A percentile compares a stretch with the other conserved stretches of the same genome.
These are phyloP conservation scores for Cyberlindnera euphorbiae DNA, from an alignment of 805 yeast species.

Conservation along the genomic window DNA sequence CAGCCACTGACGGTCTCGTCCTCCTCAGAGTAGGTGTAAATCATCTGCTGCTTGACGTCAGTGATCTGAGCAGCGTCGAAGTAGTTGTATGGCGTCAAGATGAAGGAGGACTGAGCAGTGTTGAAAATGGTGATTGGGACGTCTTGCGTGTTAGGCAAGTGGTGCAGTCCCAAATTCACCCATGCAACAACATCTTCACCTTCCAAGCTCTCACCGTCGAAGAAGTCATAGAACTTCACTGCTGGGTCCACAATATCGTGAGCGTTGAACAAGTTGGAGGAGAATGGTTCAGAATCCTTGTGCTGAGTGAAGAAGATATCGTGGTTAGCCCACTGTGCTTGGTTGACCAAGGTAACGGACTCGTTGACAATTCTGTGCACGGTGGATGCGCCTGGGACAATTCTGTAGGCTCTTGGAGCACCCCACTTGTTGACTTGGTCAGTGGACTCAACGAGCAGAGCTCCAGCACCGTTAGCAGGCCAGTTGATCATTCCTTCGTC, in stretches of 20 bases:
- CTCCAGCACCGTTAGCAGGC: slow-evolving; percentile 22
- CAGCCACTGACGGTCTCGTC: slow-evolving; percentile 8
- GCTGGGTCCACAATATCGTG: slow-evolving; percentile 21
- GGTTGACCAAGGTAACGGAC: slow-evolving; percentile 16
- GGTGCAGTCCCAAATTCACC: slow-evolving; percentile 26
- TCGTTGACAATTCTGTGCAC: slow-evolving; percentile 21
- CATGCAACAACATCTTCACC: slow-evolving; percentile 27
- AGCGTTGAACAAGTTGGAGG: slow-evolving; percentile 20
- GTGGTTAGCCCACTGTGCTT: slow-evolving; percentile 24
- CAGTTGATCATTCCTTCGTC: slow-evolving; percentile 22
- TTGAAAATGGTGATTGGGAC: slow-evolving; percentile 25
- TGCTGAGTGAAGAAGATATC: slow-evolving; percentile 22
- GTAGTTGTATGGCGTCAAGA: slow-evolving; percentile 26
- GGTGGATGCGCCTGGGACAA: slow-evolving; percentile 19
- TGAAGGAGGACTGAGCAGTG: slow-evolving; percentile 22
- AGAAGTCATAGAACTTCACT: slow-evolving; percentile 18
- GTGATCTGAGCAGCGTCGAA: slow-evolving; percentile 22
- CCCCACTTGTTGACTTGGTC: slow-evolving; percentile 24
- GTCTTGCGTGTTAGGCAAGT: slow-evolving; percentile 27
- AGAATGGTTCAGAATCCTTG: slow-evolving; percentile 12
- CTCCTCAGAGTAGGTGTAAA: slow-evolving; percentile 17
- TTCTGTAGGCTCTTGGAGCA: slow-evolving; percentile 27
- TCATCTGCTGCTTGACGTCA: slow-evolving; percentile 22
- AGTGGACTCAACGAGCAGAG: slow-evolving; percentile 24
- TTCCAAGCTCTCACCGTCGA: slow-evolving; percentile 22